Percentiles rank a stretch among this genome's conserved stretches.
phyloP scores from a whole-genome alignment of 2,329 filamentous ascomycete species.

The Penicillium sp. region DNA sequence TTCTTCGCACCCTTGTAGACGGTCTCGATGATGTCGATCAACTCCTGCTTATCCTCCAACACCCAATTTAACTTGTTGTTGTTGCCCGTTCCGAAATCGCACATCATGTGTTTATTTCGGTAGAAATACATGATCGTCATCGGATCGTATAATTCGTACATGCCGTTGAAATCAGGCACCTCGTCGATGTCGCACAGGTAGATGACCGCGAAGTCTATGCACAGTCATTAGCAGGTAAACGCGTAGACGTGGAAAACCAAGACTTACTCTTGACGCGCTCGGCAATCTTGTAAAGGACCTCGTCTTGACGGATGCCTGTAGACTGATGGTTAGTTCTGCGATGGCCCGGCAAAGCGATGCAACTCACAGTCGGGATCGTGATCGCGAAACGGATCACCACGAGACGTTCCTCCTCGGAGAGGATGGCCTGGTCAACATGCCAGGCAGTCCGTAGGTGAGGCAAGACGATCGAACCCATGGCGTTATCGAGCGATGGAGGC shows the following conservation, averaged over 20 bases:
- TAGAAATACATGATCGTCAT: slow-evolving; percentile 70
- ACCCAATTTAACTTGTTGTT: slow-evolving; percentile 99
- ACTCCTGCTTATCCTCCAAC: slow-evolving; percentile 93
- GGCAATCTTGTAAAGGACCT: slow-evolving; percentile 90
- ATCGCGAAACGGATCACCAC: slow-evolving; percentile 80
- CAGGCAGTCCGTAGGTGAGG: slow-evolving; percentile 87
- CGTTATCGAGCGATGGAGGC: neutral
- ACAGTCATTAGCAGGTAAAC: slow-evolving; percentile 3
- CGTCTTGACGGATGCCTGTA: slow-evolving; percentile 69
- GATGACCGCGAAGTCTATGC: slow-evolving; percentile 51
- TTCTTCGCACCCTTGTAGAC: slow-evolving; percentile 99
- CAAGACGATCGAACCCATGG: slow-evolving; percentile 79
- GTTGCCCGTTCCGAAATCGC: slow-evolving; percentile 92
- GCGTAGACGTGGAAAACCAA: slow-evolving; percentile 44
- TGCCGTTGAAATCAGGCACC: slow-evolving; percentile 88
- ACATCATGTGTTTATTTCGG: slow-evolving; percentile 93
- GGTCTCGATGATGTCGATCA: slow-evolving; percentile 97
- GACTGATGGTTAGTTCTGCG: slow-evolving; percentile 16
- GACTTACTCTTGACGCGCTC: slow-evolving; percentile 71
- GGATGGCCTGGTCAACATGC: slow-evolving; percentile 97
- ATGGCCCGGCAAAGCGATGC: neutral
- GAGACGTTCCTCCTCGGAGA: slow-evolving; percentile 82
- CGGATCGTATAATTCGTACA: slow-evolving; percentile 86
- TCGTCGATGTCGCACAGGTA: slow-evolving; percentile 92
- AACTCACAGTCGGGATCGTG: slow-evolving; percentile 64